Evolutionary conservation across 179 eudicot genomes (phyloP).

Genomic region (Spinacia oleracea): DNA sequence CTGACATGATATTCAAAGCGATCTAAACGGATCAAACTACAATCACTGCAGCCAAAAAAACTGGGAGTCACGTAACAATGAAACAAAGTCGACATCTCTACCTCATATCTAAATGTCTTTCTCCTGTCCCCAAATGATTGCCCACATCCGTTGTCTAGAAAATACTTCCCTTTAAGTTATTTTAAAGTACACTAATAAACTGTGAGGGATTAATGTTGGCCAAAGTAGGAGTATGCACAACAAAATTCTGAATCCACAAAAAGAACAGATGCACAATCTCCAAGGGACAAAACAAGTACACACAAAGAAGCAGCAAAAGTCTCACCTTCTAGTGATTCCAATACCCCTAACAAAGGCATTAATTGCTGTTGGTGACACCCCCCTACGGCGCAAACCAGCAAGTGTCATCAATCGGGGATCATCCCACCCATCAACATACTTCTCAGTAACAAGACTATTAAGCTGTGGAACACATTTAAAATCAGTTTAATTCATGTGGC

Average conservation of each 20-base stretch:
- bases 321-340: constrained; percentile 91
- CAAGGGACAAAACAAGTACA: neutral
- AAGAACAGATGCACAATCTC: neutral
- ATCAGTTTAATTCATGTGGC: neutral
- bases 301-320: neutral
- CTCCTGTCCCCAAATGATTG: neutral
- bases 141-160: neutral
- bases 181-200: neutral
- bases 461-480: constrained; percentile 48
- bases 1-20: constrained; percentile 86
- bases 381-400: constrained; percentile 92
- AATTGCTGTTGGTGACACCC: constrained; percentile 78
- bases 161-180: neutral
- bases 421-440: constrained; percentile 99
- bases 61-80: neutral
- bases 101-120: neutral
- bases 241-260: neutral
- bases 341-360: constrained; percentile 91
- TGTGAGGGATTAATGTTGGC: neutral
- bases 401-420: constrained; percentile 96
- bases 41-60: constrained; percentile 58
- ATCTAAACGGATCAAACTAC: constrained; percentile 69
- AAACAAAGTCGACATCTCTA: neutral
- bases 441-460: constrained; percentile 80
- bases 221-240: no score